These are phyloP conservation scores for Asparagopsis taxiformis DNA, from an alignment of 31 red algal genomes.

Conservation along the genomic window DNA sequence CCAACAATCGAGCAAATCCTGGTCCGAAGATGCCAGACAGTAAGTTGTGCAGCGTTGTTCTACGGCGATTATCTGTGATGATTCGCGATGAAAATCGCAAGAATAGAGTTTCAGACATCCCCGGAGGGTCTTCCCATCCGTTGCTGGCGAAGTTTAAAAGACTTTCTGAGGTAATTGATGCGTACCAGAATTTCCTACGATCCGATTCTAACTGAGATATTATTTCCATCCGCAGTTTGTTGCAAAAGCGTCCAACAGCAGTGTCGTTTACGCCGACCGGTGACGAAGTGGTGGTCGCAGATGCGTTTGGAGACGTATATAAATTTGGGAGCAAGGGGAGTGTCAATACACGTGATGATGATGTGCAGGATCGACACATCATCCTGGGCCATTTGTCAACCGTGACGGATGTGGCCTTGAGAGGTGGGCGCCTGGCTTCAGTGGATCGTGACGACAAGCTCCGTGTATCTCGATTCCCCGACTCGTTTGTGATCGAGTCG, in stretches of 20 bases:
- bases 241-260: slow-evolving; percentile 36
- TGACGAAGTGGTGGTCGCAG: slow-evolving; percentile 18
- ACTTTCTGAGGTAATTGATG: slow-evolving; percentile 26
- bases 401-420: slow-evolving; percentile 24
- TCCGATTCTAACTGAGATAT: neutral
- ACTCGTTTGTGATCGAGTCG: slow-evolving; percentile 33
- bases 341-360: slow-evolving; percentile 4
- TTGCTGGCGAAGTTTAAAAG: slow-evolving; percentile 27
- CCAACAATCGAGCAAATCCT: neutral
- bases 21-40: slow-evolving; percentile 10
- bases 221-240: slow-evolving; percentile 4
- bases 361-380: neutral
- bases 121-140: slow-evolving; percentile 6
- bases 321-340: neutral
- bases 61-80: slow-evolving; percentile 7
- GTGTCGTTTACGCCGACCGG: slow-evolving; percentile 1
- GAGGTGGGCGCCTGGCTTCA: slow-evolving; percentile 7
- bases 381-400: slow-evolving; percentile 51
- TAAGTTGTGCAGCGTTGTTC: slow-evolving; percentile 22
- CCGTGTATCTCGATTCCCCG: slow-evolving; percentile 32
- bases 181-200: neutral
- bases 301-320: slow-evolving; percentile 57
- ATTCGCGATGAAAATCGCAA: slow-evolving; percentile 9
- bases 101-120: slow-evolving; percentile 65
- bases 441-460: slow-evolving; percentile 31